Conservation (phyloP, 805 yeast species). For the Zygotorulaspora sp. region DNA sequence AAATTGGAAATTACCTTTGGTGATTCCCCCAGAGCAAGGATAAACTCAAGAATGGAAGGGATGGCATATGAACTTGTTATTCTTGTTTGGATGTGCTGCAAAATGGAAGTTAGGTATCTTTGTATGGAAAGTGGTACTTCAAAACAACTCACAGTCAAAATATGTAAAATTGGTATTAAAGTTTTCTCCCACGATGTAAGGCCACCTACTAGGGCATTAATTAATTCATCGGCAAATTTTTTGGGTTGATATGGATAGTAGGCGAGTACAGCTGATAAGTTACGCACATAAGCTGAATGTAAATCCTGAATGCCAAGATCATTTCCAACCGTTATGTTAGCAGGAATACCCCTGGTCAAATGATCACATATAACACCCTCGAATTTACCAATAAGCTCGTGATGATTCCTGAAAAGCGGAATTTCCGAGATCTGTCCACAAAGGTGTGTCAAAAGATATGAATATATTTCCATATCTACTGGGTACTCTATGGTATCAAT, state of each 20-base stretch:
- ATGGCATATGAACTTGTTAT: constrained; percentile 65
- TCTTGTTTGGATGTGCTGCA: constrained; percentile 70
- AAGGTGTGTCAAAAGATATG: constrained; percentile 60
- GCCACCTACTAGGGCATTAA: constrained; percentile 55
- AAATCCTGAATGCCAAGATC: constrained; percentile 53
- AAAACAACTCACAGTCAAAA: constrained; percentile 71
- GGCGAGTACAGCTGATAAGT: constrained; percentile 58
- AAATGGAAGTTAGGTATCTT: constrained; percentile 60
- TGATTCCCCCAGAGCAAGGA: constrained; percentile 58
- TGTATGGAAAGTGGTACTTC: constrained; percentile 73
- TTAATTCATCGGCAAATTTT: constrained; percentile 58
- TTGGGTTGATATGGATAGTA: constrained; percentile 52
- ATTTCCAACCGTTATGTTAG: constrained; percentile 39
- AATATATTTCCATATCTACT: constrained; percentile 66
- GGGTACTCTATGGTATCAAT: constrained; percentile 47
- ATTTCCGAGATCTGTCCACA: constrained; percentile 65
- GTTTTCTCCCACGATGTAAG: constrained; percentile 74
- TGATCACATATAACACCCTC: constrained; percentile 55
- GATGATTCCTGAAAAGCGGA: constrained; percentile 44
- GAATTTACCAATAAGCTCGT: constrained; percentile 39
- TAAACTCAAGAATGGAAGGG: constrained; percentile 71
- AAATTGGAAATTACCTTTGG: constrained; percentile 67
- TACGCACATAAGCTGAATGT: constrained; percentile 60
- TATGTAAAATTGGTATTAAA: constrained; percentile 72
- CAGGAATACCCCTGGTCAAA: constrained; percentile 47